These are phyloP conservation scores for Fusarium nisikadoi DNA, from an alignment of 2,329 filamentous ascomycete species.

Conservation along the genomic window DNA sequence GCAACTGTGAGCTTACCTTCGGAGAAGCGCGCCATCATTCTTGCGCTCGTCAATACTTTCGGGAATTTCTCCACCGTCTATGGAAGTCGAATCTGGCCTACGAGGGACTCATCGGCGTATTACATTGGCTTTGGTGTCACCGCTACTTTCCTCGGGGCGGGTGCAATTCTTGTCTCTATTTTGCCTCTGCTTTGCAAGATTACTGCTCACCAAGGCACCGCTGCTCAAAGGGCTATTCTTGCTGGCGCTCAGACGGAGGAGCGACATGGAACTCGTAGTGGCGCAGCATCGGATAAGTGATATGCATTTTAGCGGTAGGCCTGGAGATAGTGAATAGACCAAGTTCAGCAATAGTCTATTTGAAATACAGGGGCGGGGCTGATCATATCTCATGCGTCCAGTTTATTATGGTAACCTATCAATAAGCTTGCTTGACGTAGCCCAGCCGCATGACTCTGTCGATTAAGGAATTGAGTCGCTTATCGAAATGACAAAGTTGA, in stretches of 20 bases:
- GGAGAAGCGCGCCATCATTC: not conserved
- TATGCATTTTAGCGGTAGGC: not conserved
- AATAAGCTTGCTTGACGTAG: fast-evolving
- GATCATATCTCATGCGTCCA: not conserved
- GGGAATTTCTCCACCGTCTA: not conserved
- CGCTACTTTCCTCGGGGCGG: not conserved
- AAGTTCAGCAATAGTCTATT: no score
- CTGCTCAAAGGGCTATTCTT: not conserved
- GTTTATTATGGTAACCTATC: fast-evolving
- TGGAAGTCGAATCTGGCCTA: not conserved
- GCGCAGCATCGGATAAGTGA: not conserved
- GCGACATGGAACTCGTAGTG: not conserved
- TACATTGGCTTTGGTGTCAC: not conserved
- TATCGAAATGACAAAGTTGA: not conserved
- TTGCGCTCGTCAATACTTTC: not conserved
- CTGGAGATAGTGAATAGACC: fast-evolving
- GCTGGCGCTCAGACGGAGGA: not conserved
- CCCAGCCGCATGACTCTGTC: fast-evolving
- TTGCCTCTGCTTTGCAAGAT: not conserved
- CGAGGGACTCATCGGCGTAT: not conserved
- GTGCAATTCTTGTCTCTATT: not conserved
- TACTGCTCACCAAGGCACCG: not conserved
- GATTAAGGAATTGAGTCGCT: no score
- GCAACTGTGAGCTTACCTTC: not conserved
- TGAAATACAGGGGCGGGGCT: not conserved